Base-by-base conservation (phyloP, 2,329 filamentous ascomycete genomes). In the Cladosporium sp. region DNA sequence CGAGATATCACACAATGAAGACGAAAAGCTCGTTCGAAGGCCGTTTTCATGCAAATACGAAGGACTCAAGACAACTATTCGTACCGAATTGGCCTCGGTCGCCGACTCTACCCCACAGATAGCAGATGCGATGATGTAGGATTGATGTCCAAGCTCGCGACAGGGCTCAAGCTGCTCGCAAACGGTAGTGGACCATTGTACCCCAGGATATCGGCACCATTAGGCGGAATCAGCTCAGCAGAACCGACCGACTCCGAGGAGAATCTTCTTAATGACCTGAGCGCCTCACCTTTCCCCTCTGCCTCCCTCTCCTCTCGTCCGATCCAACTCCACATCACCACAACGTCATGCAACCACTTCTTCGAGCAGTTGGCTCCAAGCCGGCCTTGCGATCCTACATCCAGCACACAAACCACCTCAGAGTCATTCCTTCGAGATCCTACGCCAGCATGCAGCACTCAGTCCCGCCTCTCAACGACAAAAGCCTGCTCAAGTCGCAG, bases 401-500 rank as follows among this genome's bases (percentile, higher is more conserved):
- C 46, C 54, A 48, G 46, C 53, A 46, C 31, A 59, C 54, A 28
- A 56, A 59, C 52, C 58, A 56, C 52, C 44, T 58, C 16, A 46
- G 57, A 53, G 19, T 63, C 19, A 49, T 61, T 16, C 58, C 59
- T 3, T 35, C 49, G 40, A 31, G 71, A 63, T 58, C 59, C 54
- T 76, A 73, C 67, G 68, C 72, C 42, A 58, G 48, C 37, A 74
- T 74, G 71, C 64, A 64, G 55, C 70, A 73, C 59, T 71, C 62
- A 43, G 68, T 73, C 34, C 73, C 73, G 49, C 58, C 68, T 28
- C 70, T 78, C 56, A 76, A 70, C 55, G 75, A 78, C 62, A 70
- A 71, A 57, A 74, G 70, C 19, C 80, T 98, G 55, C 81, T 97
- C 64, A 96, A 95, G 75, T 82, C 85, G 61, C 81, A 91, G 67